Evolutionary conservation across 371 early-diverging fungal species (phyloP), one percentile per base, ranked within the genome.

Genomic region (Choanephora cucurbitarum): DNA sequence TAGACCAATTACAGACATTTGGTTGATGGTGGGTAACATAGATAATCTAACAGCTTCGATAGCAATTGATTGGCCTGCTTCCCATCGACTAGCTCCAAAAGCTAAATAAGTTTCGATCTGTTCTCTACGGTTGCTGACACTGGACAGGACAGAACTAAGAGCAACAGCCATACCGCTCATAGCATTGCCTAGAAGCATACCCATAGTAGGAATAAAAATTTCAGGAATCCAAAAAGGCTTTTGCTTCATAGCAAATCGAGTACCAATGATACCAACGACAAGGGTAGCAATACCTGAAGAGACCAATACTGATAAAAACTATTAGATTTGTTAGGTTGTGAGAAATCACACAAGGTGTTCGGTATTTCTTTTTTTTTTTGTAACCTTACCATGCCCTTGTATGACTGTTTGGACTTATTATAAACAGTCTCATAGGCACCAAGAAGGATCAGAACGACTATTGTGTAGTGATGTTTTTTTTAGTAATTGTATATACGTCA

Each of bases 31-130:
- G 0, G 95, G 95, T 33, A 92, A 57, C 77, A 92, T 77, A 10
- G 92, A 91, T 6, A 82, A 61, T 23, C 87, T 73, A 44, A 92
- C 77, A 1, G 92, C 85, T n/a, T 89, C 88, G 0, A 81, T 67
- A 0, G 86, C 85, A 32, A 92, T 70, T 0, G 91, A 87, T 34
- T 81, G 75, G 5, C 82, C 81, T 0, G 91, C 88, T 57, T 94
- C 95, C 87, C 89, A 91, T 2, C 93, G 84, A 2, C 84, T 82
- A 3, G 92, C 92, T 6, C 95, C 95, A 70, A 80, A 86, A 0
- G 89, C 59, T 32, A 94, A 67, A 51, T 82, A 83, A 22, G 81
- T 67, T 59, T 94, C 93, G 8, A 92, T 80, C 17, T 81, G 81
- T 24, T 88, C 91, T 48, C 83, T 79, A 47, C 90, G 73, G 18